phyloP scores from a whole-genome alignment of 257 asterid genomes.

The Scutellaria barbata region DNA sequence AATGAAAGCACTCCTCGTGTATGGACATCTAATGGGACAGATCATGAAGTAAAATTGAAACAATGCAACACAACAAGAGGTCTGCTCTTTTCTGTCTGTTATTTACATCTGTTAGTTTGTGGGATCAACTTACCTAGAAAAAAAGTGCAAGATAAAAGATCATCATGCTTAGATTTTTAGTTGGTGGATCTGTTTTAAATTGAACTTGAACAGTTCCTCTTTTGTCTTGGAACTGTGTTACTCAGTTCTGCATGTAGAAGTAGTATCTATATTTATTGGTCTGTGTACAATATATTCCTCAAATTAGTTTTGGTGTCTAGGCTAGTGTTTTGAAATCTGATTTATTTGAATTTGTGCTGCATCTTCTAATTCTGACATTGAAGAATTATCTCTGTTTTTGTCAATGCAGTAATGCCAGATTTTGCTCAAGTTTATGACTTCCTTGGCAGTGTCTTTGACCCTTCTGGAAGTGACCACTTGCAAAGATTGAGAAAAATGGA shows the following conservation, averaged over 20 bases:
- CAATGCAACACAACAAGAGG: constrained; percentile 54
- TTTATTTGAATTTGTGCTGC: neutral
- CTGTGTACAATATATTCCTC: neutral
- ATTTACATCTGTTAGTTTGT: neutral
- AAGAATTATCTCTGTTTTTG: neutral
- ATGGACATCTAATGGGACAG: constrained; percentile 42
- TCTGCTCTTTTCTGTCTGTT: constrained; percentile 31
- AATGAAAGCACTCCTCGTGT: constrained; percentile 59
- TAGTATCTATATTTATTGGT: neutral
- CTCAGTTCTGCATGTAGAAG: neutral
- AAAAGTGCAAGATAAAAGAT: neutral
- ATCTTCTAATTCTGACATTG: neutral
- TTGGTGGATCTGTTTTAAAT: neutral
- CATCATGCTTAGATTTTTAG: neutral
- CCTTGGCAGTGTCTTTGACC: constrained; percentile 78
- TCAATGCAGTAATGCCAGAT: constrained; percentile 72
- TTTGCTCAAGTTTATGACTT: constrained; percentile 82
- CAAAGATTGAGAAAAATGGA: constrained; percentile 67
- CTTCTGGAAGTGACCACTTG: constrained; percentile 54
- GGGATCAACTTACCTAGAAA: neutral
- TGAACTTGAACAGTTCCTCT: neutral
- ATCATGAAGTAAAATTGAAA: constrained; percentile 41
- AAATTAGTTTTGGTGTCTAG: neutral
- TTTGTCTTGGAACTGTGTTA: neutral
- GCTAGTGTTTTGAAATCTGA: neutral